Evolutionary conservation across 2,329 filamentous ascomycete genomes (phyloP), one percentile per base, ranked within the genome.

Genomic region (Periconia sp.): DNA sequence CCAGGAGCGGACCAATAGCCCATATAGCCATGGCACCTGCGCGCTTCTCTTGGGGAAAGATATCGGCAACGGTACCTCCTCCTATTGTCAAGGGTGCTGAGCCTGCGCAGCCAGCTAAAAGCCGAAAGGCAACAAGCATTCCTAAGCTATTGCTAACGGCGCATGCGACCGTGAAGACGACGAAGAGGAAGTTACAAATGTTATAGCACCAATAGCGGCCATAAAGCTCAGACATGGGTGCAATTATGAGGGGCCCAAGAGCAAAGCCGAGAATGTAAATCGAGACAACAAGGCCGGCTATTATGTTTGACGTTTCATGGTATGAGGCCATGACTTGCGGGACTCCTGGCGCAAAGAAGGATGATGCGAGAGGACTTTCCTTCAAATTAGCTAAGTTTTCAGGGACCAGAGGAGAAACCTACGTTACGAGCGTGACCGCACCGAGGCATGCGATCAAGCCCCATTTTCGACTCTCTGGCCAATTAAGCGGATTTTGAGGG

Each of bases 271-370:
- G 54, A 17, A 73, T 47, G 39, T 70, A 72, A 4, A 72, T 59
- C 7, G 65, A 68, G 13, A 72, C 69, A 4, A 72, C 65, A 13
- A 71, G 69, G 2, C 65, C 36, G 3, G 67, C 61, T 8, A 71
- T 56, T 8, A 65, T 31, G 7, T 59, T 65, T 8, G 62, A 67
- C 3, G 52, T 46, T 11, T 56, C 61, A 24, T 63, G 28, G 33
- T 72, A 72, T 1, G 58, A 49, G 2, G 36, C 39, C 51, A 73
- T 62, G 2, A 72, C 65, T 42, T 81, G 69, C 0, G 81, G 79
- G 0, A 88, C 81, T 10, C 80, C 84, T 0, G 86, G 86, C 0
- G 85, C 85, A 48, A 72, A 72, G 46, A 71, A 69, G 12, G 63
- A 66, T 3, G 67, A 70, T 7, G 59, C 68, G 3, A 72, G 56